Evolutionary conservation across 306 rosid species (phyloP).

Genomic region (Prunus armeniaca): DNA sequence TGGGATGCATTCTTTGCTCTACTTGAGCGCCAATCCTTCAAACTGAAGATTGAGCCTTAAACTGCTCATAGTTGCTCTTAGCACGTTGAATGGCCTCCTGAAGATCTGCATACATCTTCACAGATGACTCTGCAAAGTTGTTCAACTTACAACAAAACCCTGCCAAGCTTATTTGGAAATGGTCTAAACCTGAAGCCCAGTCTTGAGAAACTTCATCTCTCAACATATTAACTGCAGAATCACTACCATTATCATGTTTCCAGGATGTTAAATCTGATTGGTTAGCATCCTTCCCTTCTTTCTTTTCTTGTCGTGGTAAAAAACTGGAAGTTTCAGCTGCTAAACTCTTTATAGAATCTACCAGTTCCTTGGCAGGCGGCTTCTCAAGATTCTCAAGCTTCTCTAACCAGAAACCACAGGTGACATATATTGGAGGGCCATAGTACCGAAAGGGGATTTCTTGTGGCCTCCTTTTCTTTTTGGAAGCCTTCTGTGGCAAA

Average conservation of each 20-base stretch:
- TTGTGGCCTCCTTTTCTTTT: slow-evolving; percentile 40
- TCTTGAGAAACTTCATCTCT: slow-evolving; percentile 54
- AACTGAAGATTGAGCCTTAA: slow-evolving; percentile 38
- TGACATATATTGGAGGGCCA: slow-evolving; percentile 81
- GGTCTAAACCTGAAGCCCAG: slow-evolving; percentile 54
- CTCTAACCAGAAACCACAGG: slow-evolving; percentile 65
- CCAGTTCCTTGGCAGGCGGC: slow-evolving; percentile 47
- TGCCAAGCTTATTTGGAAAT: slow-evolving; percentile 53
- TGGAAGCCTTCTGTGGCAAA: slow-evolving; percentile 45
- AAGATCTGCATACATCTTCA: slow-evolving; percentile 53
- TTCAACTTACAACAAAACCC: slow-evolving; percentile 50
- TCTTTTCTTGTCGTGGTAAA: slow-evolving; percentile 73
- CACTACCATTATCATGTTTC: slow-evolving; percentile 42
- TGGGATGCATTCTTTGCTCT: slow-evolving; percentile 4
- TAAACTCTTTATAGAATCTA: slow-evolving; percentile 57
- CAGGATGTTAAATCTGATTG: slow-evolving; percentile 33
- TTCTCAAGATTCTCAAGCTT: slow-evolving; percentile 21
- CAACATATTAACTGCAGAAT: slow-evolving; percentile 38
- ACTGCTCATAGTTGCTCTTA: slow-evolving; percentile 25
- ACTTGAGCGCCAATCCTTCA: not conserved
- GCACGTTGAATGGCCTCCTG: slow-evolving; percentile 36
- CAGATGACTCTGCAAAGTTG: slow-evolving; percentile 59
- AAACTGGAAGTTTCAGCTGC: slow-evolving; percentile 55
- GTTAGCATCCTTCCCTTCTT: slow-evolving; percentile 43
- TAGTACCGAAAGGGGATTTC: not conserved